Conservation (phyloP, 1,284 basidiomycete species). For the Trametes hirsuta region DNA sequence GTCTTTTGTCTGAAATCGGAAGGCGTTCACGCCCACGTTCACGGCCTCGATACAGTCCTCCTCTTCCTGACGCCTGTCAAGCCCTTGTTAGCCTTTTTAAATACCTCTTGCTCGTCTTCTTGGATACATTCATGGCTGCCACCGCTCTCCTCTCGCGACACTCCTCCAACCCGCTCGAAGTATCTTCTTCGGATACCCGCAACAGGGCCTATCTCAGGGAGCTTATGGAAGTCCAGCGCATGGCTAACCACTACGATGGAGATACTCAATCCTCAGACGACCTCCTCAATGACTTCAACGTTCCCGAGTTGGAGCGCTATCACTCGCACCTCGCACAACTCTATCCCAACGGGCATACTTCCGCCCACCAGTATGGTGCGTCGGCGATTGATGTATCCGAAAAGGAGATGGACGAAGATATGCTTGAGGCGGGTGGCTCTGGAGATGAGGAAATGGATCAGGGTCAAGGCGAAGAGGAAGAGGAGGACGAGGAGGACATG, state of each 20-base stretch:
- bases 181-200: conserved; percentile 62
- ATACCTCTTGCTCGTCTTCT: conserved; percentile 13
- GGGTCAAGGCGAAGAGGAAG: conserved; percentile 28
- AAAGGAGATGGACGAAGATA: conserved; percentile 33
- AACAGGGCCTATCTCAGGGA: conserved; percentile 50
- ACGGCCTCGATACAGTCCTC: neutral
- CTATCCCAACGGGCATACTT: conserved; percentile 34
- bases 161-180: conserved; percentile 78
- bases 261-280: conserved; percentile 52
- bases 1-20: conserved; percentile 5
- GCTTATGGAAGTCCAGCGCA: conserved; percentile 21
- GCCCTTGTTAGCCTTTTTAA: neutral
- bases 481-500: conserved; percentile 37
- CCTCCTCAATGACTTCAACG: conserved; percentile 44
- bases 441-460: conserved; percentile 19
- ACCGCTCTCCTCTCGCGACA: conserved; percentile 63
- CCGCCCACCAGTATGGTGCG: conserved; percentile 16
- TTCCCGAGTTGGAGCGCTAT: conserved; percentile 50
- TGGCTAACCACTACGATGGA: conserved; percentile 28
- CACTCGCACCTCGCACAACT: conserved; percentile 55
- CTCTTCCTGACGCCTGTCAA: neutral
- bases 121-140: conserved; percentile 33
- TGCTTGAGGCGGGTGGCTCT: conserved; percentile 1
- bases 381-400: conserved; percentile 14
- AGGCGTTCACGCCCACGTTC: neutral